phyloP scores from a whole-genome alignment of 805 yeast genomes.

The Millerozyma miso region DNA sequence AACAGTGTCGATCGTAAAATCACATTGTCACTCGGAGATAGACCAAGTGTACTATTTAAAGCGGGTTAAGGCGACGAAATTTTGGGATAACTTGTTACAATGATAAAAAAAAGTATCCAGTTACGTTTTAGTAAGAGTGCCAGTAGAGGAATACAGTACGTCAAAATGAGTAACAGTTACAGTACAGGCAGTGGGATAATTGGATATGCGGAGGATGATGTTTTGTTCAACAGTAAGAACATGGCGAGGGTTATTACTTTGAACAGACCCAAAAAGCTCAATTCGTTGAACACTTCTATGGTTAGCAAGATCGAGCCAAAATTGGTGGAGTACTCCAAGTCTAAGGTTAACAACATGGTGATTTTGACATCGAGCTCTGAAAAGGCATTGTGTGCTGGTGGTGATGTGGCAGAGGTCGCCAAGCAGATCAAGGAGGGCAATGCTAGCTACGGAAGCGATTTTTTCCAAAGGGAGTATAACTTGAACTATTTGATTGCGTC shows the following conservation, averaged over 20 bases:
- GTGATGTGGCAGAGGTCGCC: conserved; percentile 86
- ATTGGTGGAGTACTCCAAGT: conserved; percentile 69
- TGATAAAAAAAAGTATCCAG: neutral
- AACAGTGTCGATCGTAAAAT: neutral
- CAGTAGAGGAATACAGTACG: neutral
- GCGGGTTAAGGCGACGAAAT: neutral
- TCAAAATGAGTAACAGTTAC: conserved; percentile 4
- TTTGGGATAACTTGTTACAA: neutral
- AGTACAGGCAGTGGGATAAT: conserved; percentile 6
- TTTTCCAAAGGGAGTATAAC: conserved; percentile 78
- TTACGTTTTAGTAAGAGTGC: neutral
- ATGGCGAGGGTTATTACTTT: conserved; percentile 70
- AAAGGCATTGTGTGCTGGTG: conserved; percentile 90
- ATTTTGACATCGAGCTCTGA: conserved; percentile 64
- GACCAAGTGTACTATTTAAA: conserved; percentile 1
- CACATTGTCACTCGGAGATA: neutral
- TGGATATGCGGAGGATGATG: conserved; percentile 44
- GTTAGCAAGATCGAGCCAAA: conserved; percentile 67
- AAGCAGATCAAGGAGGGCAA: conserved; percentile 47
- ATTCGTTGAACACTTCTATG: conserved; percentile 80
- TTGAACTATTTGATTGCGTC: conserved; percentile 76
- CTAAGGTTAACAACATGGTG: conserved; percentile 58
- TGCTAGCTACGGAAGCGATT: conserved; percentile 48
- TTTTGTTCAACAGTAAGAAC: conserved; percentile 56
- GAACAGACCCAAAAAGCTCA: conserved; percentile 78